Percentiles rank a stretch among this genome's conserved stretches.
phyloP scores from a whole-genome alignment of 495 filamentous ascomycete species.

The Aspergillus sparsus region DNA sequence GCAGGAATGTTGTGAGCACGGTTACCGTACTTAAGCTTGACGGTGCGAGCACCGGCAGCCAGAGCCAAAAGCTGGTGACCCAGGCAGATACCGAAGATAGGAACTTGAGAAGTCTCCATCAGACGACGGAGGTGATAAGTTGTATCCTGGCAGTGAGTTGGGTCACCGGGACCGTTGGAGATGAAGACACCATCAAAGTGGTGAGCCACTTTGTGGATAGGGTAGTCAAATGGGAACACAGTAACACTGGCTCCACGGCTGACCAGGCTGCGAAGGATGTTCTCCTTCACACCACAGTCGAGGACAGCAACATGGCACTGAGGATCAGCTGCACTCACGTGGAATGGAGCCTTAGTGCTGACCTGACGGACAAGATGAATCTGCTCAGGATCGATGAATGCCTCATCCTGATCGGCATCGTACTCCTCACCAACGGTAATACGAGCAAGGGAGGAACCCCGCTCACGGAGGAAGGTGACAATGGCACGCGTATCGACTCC shows the following conservation, averaged over 20 bases:
- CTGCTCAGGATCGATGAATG: slow-evolving; percentile 89
- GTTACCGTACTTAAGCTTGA: slow-evolving; percentile 98
- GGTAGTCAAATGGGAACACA: slow-evolving; percentile 92
- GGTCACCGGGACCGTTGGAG: slow-evolving; percentile 96
- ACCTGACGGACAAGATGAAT: slow-evolving; percentile 95
- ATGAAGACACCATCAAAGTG: slow-evolving; percentile 98
- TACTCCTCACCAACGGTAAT: slow-evolving; percentile 98
- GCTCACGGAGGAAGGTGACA: slow-evolving; percentile 92
- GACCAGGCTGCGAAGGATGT: slow-evolving; percentile 93
- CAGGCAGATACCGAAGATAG: slow-evolving; percentile 96
- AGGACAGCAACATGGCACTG: slow-evolving; percentile 90
- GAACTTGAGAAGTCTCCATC: slow-evolving; percentile 86
- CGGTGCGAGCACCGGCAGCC: slow-evolving; percentile 78
- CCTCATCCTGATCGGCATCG: slow-evolving; percentile 97
- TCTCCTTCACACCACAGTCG: slow-evolving; percentile 99
- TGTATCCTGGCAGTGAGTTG: slow-evolving; percentile 90
- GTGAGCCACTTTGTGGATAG: slow-evolving; percentile 95
- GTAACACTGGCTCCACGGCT: slow-evolving; percentile 84
- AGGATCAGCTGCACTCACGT: slow-evolving; percentile 75
- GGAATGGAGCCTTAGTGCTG: slow-evolving; percentile 97
- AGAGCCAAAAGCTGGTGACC: slow-evolving; percentile 81
- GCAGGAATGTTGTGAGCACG: slow-evolving; percentile 97
- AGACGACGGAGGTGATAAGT: slow-evolving; percentile 85
- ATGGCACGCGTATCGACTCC: slow-evolving; percentile 96
- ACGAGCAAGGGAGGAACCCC: slow-evolving; percentile 90